Percentiles rank a stretch among this genome's conserved stretches.
These are phyloP conservation scores for Tilletia setariae DNA, from an alignment of 1,284 basidiomycete species.

Conservation along the genomic window DNA sequence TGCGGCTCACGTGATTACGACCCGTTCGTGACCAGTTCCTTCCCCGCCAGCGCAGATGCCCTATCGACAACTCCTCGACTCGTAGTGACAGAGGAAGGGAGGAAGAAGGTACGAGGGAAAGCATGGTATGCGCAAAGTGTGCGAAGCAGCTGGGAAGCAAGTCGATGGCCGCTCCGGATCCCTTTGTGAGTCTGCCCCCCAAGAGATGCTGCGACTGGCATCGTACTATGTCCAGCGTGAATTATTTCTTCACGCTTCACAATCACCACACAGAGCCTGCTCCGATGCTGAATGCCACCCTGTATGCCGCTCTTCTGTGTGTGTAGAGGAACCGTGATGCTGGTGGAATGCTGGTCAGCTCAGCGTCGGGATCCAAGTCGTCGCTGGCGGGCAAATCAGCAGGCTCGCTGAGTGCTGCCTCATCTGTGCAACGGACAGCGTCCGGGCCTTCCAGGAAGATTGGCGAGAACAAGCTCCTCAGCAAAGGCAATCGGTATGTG, in stretches of 20 bases:
- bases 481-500: constrained; percentile 25
- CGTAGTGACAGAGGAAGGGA: too few relatives aligned
- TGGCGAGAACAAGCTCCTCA: constrained; percentile 32
- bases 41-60: too few relatives aligned
- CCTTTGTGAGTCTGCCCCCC: constrained; percentile 23
- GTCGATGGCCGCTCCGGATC: constrained; percentile 25
- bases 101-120: not conserved
- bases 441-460: constrained; percentile 21
- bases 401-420: not conserved
- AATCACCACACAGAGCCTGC: not conserved
- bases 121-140: constrained; percentile 35
- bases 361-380: constrained; percentile 15
- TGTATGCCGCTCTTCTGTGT: not conserved
- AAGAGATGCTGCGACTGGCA: not conserved
- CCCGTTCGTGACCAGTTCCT: too few relatives aligned
- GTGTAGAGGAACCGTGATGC: constrained; percentile 27
- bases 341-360: constrained; percentile 21
- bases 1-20: too few relatives aligned
- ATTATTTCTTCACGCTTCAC: not conserved
- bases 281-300: not conserved
- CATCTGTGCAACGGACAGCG: not conserved
- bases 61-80: too few relatives aligned
- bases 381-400: constrained; percentile 6
- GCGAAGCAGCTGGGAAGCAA: constrained; percentile 24
- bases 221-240: not conserved